Evolutionary conservation across 345 rosid species (phyloP).

Genomic region (Gossypium raimondii): DNA sequence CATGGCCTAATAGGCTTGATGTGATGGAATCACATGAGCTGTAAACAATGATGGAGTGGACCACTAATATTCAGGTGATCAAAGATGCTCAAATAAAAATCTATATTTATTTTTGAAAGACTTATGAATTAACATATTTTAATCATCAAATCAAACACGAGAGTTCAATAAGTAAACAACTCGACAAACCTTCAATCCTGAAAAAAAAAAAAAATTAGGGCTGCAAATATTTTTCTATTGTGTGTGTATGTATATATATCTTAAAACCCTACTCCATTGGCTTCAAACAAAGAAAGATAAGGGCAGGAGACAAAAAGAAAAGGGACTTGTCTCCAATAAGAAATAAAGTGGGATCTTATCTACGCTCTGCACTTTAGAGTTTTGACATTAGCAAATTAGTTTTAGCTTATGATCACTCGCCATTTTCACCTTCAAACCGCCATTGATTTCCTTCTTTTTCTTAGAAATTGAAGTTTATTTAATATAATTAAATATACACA

Average conservation of each 20-base stretch:
- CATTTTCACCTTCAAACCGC: neutral
- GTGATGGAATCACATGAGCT: too few relatives aligned
- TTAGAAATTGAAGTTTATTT: neutral
- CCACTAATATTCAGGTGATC: too few relatives aligned
- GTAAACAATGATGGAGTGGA: too few relatives aligned
- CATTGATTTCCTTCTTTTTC: neutral
- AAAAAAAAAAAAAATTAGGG: too few relatives aligned
- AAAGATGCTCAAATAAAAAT: too few relatives aligned
- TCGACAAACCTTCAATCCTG: neutral
- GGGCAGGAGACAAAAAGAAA: neutral
- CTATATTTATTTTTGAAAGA: too few relatives aligned
- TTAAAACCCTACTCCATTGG: neutral
- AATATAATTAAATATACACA: neutral
- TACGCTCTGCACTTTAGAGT: neutral
- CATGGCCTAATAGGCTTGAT: too few relatives aligned
- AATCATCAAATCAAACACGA: too few relatives aligned
- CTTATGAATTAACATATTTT: too few relatives aligned
- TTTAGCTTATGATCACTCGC: neutral
- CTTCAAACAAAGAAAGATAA: neutral
- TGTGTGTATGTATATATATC: too few relatives aligned
- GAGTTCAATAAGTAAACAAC: neutral
- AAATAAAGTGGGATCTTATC: neutral
- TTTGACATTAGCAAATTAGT: neutral
- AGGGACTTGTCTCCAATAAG: neutral
- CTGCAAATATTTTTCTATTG: neutral